Evolutionary conservation across 257 asterid species (phyloP).

Genomic region (Nicotiana paniculata): DNA sequence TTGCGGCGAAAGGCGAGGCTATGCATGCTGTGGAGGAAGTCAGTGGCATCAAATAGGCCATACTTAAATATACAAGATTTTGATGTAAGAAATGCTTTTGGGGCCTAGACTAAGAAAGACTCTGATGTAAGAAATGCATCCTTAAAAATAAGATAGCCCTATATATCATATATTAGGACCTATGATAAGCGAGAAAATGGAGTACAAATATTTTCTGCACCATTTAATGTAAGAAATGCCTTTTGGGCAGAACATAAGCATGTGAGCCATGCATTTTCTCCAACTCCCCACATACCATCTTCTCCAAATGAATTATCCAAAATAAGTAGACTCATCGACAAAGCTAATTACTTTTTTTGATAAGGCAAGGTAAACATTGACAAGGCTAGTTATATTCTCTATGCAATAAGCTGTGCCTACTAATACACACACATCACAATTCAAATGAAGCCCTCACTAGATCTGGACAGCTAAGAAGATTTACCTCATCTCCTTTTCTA

Average conservation of each 20-base stretch:
- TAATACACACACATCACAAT: background rate
- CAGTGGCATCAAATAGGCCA: background rate
- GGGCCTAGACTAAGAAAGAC: background rate
- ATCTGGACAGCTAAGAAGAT: background rate
- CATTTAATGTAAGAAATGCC: background rate
- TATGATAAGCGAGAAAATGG: background rate
- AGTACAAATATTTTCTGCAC: background rate
- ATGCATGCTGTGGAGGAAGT: background rate
- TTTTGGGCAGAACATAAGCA: background rate
- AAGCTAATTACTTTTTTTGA: background rate
- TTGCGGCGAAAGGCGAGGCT: background rate
- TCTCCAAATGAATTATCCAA: background rate
- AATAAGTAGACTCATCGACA: background rate
- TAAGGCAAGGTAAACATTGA: background rate
- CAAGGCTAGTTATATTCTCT: background rate
- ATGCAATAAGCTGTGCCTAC: background rate
- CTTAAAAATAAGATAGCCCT: background rate
- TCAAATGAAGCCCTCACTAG: slow-evolving; percentile 6
- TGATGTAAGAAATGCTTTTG: background rate
- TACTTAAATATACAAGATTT: background rate
- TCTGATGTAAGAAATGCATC: background rate
- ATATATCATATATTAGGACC: background rate
- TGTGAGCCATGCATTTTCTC: background rate
- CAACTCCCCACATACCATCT: background rate
- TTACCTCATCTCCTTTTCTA: slow-evolving; percentile 92